Evolutionary conservation across 306 rosid genomes (phyloP).

Genomic region (Fragaria iinumae): DNA sequence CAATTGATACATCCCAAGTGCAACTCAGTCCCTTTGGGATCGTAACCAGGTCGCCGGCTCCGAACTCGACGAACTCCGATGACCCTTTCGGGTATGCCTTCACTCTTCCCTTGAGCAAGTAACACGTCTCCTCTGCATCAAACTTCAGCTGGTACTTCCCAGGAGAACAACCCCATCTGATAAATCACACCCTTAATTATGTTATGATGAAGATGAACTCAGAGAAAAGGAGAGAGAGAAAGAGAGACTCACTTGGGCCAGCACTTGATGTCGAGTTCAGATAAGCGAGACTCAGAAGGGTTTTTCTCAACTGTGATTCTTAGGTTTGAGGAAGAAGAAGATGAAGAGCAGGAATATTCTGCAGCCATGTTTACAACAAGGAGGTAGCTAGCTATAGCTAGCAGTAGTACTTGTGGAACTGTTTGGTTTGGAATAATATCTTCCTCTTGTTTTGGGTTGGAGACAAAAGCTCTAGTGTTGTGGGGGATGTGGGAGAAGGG

Average conservation of each 20-base stretch:
- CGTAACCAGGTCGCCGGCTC: slow-evolving; percentile 91
- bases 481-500: slow-evolving; percentile 24
- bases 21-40: slow-evolving; percentile 90
- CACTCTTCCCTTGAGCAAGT: slow-evolving; percentile 84
- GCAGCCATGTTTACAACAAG: slow-evolving; percentile 48
- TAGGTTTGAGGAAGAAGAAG: slow-evolving; percentile 31
- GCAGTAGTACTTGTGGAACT: background rate
- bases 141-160: slow-evolving; percentile 89
- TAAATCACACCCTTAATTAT: background rate
- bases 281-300: slow-evolving; percentile 73
- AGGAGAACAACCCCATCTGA: slow-evolving; percentile 94
- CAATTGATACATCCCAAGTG: slow-evolving; percentile 96
- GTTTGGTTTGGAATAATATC: background rate
- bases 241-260: slow-evolving; percentile 80
- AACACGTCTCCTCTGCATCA: slow-evolving; percentile 94
- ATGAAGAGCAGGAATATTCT: slow-evolving; percentile 43
- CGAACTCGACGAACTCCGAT: slow-evolving; percentile 77
- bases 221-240: background rate
- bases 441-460: slow-evolving; percentile 18
- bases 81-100: slow-evolving; percentile 82
- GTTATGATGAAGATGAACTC: background rate
- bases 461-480: slow-evolving; percentile 6
- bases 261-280: slow-evolving; percentile 74
- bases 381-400: too few relatives aligned
- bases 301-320: slow-evolving; percentile 70